Evolutionary conservation across 2,329 filamentous ascomycete species (phyloP).

Genomic region (Aureobasidium leucospermi): DNA sequence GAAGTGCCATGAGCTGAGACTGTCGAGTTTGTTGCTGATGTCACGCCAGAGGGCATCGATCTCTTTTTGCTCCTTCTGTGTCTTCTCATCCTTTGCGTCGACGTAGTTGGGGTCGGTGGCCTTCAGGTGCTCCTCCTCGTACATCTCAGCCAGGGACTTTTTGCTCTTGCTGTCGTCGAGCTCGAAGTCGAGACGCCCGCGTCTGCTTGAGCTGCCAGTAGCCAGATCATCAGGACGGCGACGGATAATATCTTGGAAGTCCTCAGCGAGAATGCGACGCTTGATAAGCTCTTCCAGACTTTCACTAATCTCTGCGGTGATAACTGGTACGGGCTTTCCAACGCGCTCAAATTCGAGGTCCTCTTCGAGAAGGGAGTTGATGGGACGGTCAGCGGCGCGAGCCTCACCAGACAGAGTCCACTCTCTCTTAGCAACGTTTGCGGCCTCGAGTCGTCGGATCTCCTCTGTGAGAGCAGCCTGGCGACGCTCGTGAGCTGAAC

Average conservation of each 20-base stretch:
- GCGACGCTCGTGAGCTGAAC: slow-evolving; percentile 77
- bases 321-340: slow-evolving; percentile 89
- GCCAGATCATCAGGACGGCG: slow-evolving; percentile 69
- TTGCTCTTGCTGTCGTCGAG: slow-evolving; percentile 82
- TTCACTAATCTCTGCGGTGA: slow-evolving; percentile 85
- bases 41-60: slow-evolving; percentile 78
- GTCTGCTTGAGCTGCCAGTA: slow-evolving; percentile 52
- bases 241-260: slow-evolving; percentile 86
- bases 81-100: slow-evolving; percentile 73
- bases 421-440: slow-evolving; percentile 79
- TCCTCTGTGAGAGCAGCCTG: slow-evolving; percentile 82
- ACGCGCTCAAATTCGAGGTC: slow-evolving; percentile 93
- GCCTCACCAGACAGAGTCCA: slow-evolving; percentile 91
- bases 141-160: slow-evolving; percentile 82
- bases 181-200: slow-evolving; percentile 60
- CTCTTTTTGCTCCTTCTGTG: slow-evolving; percentile 68
- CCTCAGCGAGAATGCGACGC: slow-evolving; percentile 75
- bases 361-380: slow-evolving; percentile 89
- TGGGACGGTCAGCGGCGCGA: slow-evolving; percentile 67
- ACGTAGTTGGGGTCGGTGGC: slow-evolving; percentile 68
- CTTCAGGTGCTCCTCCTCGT: slow-evolving; percentile 86
- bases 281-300: slow-evolving; percentile 92
- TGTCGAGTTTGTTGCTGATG: slow-evolving; percentile 72
- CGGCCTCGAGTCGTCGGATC: slow-evolving; percentile 84
- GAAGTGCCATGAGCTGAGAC: slow-evolving; percentile 90